phyloP scores from a whole-genome alignment of 139 green algal genomes.

The Tetradesmus obliquus region DNA sequence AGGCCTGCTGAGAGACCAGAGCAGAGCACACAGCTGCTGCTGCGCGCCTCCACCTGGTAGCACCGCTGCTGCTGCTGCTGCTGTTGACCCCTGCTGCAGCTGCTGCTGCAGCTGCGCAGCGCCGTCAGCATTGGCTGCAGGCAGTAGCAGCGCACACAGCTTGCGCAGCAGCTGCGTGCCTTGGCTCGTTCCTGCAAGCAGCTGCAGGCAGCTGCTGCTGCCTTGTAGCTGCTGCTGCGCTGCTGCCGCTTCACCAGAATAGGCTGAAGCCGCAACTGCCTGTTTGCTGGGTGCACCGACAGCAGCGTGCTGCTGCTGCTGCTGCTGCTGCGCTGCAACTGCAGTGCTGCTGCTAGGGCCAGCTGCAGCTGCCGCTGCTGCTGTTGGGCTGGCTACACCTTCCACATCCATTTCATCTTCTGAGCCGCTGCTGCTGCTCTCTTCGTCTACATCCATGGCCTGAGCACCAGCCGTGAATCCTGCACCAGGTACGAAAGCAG shows the following conservation, averaged over 20 bases:
- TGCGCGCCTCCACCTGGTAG: neutral
- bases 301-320: constrained; percentile 16
- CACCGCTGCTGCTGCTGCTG: constrained; percentile 8
- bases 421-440: neutral
- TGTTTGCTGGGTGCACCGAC: neutral
- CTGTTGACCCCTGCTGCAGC: neutral
- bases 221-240: constrained; percentile 2
- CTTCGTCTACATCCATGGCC: neutral
- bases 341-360: neutral
- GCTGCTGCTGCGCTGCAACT: constrained; percentile 8
- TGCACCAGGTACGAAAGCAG: constrained; percentile 8
- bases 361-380: constrained; percentile 15
- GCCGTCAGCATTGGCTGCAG: neutral
- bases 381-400: neutral
- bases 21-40: constrained; percentile 33
- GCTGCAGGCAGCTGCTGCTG: constrained; percentile 28
- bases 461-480: neutral
- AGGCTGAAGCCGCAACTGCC: constrained; percentile 1
- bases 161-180: constrained; percentile 1
- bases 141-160: constrained; percentile 3
- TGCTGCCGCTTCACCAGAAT: neutral
- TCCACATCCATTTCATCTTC: constrained; percentile 27
- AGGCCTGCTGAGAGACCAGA: constrained; percentile 5
- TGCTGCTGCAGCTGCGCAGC: constrained; percentile 8
- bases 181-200: constrained; percentile 24